A percentile compares a stretch with the other conserved stretches of the same genome.
These are phyloP conservation scores for Rhizopogon vesiculosus DNA, from an alignment of 768 basidiomycete species.

Conservation along the genomic window DNA sequence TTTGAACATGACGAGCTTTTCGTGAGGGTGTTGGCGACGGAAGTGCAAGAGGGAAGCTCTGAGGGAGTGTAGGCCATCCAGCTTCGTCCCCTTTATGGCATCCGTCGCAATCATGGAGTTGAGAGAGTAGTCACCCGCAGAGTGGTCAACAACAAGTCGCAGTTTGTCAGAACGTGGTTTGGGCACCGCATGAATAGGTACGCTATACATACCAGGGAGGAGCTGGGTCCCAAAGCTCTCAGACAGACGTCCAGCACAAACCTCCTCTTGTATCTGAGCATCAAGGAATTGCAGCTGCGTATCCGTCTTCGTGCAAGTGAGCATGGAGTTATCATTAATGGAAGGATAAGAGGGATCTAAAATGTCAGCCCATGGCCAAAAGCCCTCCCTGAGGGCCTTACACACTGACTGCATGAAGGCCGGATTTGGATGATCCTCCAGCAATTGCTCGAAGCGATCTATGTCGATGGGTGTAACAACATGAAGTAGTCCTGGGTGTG, in stretches of 20 bases:
- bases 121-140: slow-evolving; percentile 24
- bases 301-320: no score
- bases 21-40: rapidly evolving
- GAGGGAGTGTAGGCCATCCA: slow-evolving; percentile 32
- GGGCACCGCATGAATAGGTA: slow-evolving; percentile 29
- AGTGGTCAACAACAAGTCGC: slow-evolving; percentile 36
- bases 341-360: no score
- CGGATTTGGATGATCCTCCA: slow-evolving; percentile 33
- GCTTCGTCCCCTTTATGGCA: slow-evolving; percentile 17
- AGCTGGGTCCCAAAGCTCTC: no score
- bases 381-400: slow-evolving; percentile 30
- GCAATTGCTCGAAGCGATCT: slow-evolving; percentile 20
- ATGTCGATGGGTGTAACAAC: slow-evolving; percentile 34
- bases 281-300: no score
- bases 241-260: slow-evolving; percentile 15
- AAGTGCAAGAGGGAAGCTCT: slow-evolving; percentile 4
- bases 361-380: slow-evolving; percentile 41
- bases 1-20: neutral
- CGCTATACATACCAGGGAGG: slow-evolving; percentile 34
- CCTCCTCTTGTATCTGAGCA: no score
- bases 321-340: no score
- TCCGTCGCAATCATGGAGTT: slow-evolving; percentile 30
- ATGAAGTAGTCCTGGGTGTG: slow-evolving; percentile 28
- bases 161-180: slow-evolving; percentile 30
- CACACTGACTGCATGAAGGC: slow-evolving; percentile 31